Conservation (phyloP, 371 early-diverging fungal species). For the Mucor racemosus region DNA sequence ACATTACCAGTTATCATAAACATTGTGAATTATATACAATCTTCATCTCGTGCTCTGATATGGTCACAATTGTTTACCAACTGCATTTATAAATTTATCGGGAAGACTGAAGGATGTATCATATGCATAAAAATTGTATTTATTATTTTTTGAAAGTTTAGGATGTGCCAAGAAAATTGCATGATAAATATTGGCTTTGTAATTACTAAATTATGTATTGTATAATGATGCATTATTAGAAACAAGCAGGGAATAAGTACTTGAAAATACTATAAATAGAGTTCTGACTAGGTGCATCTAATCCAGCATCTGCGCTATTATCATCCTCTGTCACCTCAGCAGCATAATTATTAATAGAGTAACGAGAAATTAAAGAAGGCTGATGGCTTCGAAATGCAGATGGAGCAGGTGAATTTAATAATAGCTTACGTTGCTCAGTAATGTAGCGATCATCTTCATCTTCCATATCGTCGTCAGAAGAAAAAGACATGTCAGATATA, state of each 20-base stretch:
- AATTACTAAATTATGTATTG: neutral
- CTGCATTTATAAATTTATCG: too few species aligned
- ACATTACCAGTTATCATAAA: too few species aligned
- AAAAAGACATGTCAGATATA: constrained; percentile 14
- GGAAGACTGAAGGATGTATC: neutral
- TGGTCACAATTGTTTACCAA: too few species aligned
- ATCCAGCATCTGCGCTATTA: neutral
- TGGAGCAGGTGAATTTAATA: constrained; percentile 2
- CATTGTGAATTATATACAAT: too few species aligned
- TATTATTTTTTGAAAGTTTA: neutral
- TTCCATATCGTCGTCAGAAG: constrained; percentile 11
- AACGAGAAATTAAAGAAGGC: constrained; percentile 10
- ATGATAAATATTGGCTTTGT: neutral
- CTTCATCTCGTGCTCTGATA: too few species aligned
- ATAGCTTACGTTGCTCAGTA: constrained; percentile 15
- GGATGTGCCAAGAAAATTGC: neutral
- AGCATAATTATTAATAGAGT: constrained; percentile 1
- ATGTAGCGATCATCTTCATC: constrained; percentile 1
- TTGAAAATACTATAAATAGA: neutral
- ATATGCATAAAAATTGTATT: neutral
- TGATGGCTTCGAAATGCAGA: neutral
- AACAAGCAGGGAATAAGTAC: neutral
- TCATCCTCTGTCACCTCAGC: constrained; percentile 4
- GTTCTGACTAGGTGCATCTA: constrained; percentile 3
- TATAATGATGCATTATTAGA: neutral